These are phyloP conservation scores for Phragmites australis DNA, from an alignment of 176 grass and related monocot species.

Conservation along the genomic window DNA sequence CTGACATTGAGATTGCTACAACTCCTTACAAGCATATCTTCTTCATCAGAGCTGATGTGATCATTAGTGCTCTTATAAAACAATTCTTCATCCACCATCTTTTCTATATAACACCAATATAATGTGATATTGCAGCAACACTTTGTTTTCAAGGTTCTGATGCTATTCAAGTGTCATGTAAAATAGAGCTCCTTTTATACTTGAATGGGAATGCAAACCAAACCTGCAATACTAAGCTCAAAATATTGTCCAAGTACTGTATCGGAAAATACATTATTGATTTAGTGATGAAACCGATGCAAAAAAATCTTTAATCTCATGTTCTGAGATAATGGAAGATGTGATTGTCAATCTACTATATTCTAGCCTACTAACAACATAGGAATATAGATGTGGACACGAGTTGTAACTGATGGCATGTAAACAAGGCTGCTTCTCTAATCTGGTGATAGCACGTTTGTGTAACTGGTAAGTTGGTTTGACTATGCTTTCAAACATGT, in stretches of 20 bases:
- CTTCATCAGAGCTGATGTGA: slow-evolving; percentile 74
- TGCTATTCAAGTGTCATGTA: slow-evolving; percentile 49
- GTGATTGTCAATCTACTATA: background rate
- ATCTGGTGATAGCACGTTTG: slow-evolving; percentile 1
- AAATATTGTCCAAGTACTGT: slow-evolving; percentile 6
- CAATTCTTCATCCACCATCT: slow-evolving; percentile 53
- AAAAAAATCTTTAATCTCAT: background rate
- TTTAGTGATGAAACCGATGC: background rate
- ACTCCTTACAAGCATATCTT: slow-evolving; percentile 49
- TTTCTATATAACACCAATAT: slow-evolving; percentile 32
- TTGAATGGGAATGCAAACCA: slow-evolving; percentile 81
- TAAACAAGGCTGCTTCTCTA: background rate
- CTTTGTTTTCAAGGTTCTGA: slow-evolving; percentile 30
- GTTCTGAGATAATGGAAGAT: background rate
- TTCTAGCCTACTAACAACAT: background rate
- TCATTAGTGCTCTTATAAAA: slow-evolving; percentile 47
- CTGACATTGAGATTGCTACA: slow-evolving; percentile 64
- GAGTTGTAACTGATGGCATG: background rate
- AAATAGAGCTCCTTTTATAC: slow-evolving; percentile 62
- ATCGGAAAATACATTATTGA: background rate
- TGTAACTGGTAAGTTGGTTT: background rate
- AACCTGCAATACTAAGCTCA: slow-evolving; percentile 47
- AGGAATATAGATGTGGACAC: background rate
- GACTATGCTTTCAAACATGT: slow-evolving; percentile 19
- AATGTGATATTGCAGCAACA: slow-evolving; percentile 25